phyloP scores from a whole-genome alignment of 805 yeast genomes.

The Metschnikowia sp. region DNA sequence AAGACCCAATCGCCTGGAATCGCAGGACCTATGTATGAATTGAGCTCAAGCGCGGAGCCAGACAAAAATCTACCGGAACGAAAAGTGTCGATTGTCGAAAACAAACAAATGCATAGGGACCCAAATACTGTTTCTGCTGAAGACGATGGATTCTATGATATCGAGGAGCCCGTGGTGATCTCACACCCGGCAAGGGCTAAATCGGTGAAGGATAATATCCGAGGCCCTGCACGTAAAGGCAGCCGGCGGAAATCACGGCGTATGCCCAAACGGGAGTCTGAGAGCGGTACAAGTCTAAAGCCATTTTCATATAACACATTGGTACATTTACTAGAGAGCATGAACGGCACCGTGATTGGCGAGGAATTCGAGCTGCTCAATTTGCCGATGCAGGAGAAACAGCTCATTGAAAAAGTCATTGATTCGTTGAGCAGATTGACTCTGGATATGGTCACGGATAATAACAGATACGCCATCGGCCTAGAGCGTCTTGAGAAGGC shows the following conservation, averaged over 20 bases:
- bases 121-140: not conserved
- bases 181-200: slow-evolving; percentile 31
- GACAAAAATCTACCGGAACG: not conserved
- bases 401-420: slow-evolving; percentile 77
- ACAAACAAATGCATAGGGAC: not conserved
- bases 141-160: slow-evolving; percentile 36
- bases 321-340: slow-evolving; percentile 51
- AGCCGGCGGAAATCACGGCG: slow-evolving; percentile 21
- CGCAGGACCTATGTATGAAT: not conserved
- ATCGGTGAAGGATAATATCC: slow-evolving; percentile 32
- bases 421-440: slow-evolving; percentile 83
- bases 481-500: slow-evolving; percentile 77
- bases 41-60: not conserved
- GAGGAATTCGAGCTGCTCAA: slow-evolving; percentile 72
- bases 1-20: not conserved
- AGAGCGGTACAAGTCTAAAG: slow-evolving; percentile 19
- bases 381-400: slow-evolving; percentile 72
- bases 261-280: slow-evolving; percentile 4
- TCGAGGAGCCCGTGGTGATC: slow-evolving; percentile 33
- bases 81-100: not conserved
- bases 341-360: slow-evolving; percentile 60
- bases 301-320: slow-evolving; percentile 45
- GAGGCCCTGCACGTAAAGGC: slow-evolving; percentile 14
- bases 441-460: slow-evolving; percentile 87
- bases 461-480: slow-evolving; percentile 76